These are phyloP conservation scores for Kodamaea anthophila DNA, from an alignment of 1,139 yeast species.

Conservation along the genomic window DNA sequence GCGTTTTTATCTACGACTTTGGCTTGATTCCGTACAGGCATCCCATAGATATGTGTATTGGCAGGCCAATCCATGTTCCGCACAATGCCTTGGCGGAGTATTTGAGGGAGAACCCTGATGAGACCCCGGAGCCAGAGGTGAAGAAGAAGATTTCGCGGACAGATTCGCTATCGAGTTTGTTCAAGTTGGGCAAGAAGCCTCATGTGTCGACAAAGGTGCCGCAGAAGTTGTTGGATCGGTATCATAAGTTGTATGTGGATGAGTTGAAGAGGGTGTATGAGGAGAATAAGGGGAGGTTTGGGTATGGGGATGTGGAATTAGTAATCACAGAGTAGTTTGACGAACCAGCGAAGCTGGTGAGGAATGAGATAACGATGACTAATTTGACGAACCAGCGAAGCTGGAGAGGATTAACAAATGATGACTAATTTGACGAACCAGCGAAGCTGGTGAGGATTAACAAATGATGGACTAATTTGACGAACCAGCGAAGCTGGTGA, in stretches of 20 bases:
- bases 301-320: constrained; percentile 44
- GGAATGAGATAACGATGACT: too few species aligned
- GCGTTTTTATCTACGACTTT: constrained; percentile 86
- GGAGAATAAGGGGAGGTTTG: constrained; percentile 58
- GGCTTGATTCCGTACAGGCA: constrained; percentile 84
- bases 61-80: constrained; percentile 74
- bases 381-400: too few species aligned
- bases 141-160: constrained; percentile 5
- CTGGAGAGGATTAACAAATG: too few species aligned
- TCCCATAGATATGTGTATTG: constrained; percentile 75
- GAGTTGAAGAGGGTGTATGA: constrained; percentile 63
- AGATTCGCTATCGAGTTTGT: constrained; percentile 21
- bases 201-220: constrained; percentile 27
- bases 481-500: too few species aligned
- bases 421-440: too few species aligned
- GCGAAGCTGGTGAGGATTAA: too few species aligned
- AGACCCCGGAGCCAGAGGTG: constrained; percentile 6
- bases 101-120: constrained; percentile 24
- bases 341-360: too few species aligned
- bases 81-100: constrained; percentile 29
- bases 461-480: too few species aligned
- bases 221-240: constrained; percentile 51
- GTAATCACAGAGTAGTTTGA: constrained; percentile 36
- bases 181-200: constrained; percentile 11
- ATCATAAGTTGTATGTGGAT: constrained; percentile 67